A percentile compares a stretch with the other conserved stretches of the same genome.
Evolutionary conservation across 2,329 filamentous ascomycete genomes (phyloP).

Genomic region (Ampelomyces quisqualis): DNA sequence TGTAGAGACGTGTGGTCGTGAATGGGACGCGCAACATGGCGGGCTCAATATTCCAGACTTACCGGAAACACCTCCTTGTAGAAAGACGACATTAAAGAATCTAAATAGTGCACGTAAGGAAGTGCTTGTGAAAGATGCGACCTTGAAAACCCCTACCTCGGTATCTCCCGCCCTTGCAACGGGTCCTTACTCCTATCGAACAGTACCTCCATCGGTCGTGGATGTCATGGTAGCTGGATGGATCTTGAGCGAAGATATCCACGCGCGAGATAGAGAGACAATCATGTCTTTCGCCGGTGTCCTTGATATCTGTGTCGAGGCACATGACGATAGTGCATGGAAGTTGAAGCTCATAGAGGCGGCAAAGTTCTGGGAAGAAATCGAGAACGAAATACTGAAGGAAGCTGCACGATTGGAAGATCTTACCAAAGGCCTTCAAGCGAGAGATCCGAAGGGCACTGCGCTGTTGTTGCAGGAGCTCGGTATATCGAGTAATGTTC

Average conservation of each 20-base stretch:
- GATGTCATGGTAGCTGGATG: conserved; percentile 32
- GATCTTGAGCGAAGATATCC: conserved; percentile 18
- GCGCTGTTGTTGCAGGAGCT: conserved; percentile 24
- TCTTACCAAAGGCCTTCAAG: conserved; percentile 26
- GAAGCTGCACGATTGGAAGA: conserved; percentile 27
- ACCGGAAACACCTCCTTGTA: not conserved
- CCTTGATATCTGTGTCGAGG: conserved; percentile 14
- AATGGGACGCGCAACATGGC: conserved; percentile 24
- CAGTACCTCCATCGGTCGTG: conserved; percentile 18
- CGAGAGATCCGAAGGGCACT: conserved; percentile 31
- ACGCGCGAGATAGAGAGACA: conserved; percentile 12
- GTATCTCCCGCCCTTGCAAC: no score
- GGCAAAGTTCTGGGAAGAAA: conserved; percentile 18
- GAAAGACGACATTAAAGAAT: no score
- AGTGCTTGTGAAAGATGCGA: not conserved
- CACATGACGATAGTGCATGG: conserved; percentile 10
- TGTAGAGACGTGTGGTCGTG: conserved; percentile 21
- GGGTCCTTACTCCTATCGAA: no score
- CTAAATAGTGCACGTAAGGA: no score
- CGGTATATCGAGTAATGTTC: conserved; percentile 24
- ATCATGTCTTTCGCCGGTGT: conserved; percentile 24
- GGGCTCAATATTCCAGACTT: conserved; percentile 16
- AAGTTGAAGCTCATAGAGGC: conserved; percentile 19
- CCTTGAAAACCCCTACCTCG: no score
- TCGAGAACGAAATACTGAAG: conserved; percentile 23